Evolutionary conservation across 495 filamentous ascomycete genomes (phyloP), one percentile per base, ranked within the genome.

Genomic region (Trichoderma gamsii): DNA sequence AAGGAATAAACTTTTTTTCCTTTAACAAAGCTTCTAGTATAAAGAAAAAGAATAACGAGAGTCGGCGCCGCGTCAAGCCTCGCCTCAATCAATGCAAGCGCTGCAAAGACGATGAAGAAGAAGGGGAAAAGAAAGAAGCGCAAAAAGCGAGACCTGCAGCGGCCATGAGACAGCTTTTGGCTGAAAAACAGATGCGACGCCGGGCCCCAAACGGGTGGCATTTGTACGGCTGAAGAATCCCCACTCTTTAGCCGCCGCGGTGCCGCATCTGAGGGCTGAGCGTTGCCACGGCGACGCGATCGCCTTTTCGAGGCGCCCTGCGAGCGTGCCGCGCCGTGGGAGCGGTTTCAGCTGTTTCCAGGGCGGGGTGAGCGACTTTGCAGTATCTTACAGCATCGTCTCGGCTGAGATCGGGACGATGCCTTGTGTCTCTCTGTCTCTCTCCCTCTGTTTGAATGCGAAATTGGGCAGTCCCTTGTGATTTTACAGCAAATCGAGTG

Each of bases 141-240:
- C n/a, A n/a, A n/a, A 27, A 21, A 21, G 21, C 9, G 29, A 27
- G 11, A 27, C 27, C 11, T 32, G 27, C 25, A 61, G 56, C 16
- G 35, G 56, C 56, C 11, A 13, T 61, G 56, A 61, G 56, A 61
- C 56, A 61, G 11, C 56, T 61, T 61, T 61, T 61, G 56, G 23
- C 35, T 61, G 56, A 61, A 61, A 29, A 52, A 52, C 9, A 23
- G 49, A 16, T 11, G 21, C n/a, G 49, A 52, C 18, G 29, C 1
- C 15, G 8, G 49, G 49, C n/a, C 9, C 21, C 16, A 52, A 52
- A 16, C n/a, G 35, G 7, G 35, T 16, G n/a, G 18, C 49, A 52
- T 52, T 21, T 52, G 9, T 0, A 6, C 15, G 15, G 13, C 44
- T 49, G 51, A 25, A 25, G 23, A 61, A 61, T 29, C 56, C 27